Evolutionary conservation across 176 grass and related monocot genomes (phyloP).

Genomic region (Avena insularis): DNA sequence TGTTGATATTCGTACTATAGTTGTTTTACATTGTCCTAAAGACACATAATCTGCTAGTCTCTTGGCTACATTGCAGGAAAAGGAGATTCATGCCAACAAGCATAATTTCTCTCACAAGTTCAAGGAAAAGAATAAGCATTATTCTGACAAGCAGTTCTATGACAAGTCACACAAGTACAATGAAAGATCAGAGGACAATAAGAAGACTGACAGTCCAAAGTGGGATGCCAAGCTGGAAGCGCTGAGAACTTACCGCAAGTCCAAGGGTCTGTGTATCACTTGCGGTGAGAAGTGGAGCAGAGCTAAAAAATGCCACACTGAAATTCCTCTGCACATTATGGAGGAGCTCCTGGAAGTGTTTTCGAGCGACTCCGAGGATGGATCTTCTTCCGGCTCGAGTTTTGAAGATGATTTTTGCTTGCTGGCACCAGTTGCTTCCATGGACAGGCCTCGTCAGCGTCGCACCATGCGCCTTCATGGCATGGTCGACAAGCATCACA

Average conservation of each 20-base stretch:
- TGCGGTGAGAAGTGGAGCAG: background rate
- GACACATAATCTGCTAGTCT: background rate
- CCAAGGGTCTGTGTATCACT: background rate
- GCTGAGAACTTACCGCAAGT: background rate
- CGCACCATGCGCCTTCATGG: background rate
- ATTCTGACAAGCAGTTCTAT: no score
- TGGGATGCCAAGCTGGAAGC: background rate
- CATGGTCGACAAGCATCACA: no score
- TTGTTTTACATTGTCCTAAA: background rate
- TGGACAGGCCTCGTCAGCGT: background rate
- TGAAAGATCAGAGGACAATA: no score
- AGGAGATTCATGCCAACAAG: background rate
- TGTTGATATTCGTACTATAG: background rate
- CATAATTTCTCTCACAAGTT: no score
- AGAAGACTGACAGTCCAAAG: no score
- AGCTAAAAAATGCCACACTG: background rate
- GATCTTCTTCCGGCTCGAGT: no score
- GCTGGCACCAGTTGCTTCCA: background rate
- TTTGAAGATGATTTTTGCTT: background rate
- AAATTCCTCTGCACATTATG: background rate
- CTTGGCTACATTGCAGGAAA: background rate
- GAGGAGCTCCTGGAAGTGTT: background rate
- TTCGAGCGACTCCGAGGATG: no score
- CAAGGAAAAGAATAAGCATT: no score
- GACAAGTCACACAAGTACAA: no score